These are phyloP conservation scores for Citrus cavaleriei DNA, from an alignment of 345 rosid species.

Conservation along the genomic window DNA sequence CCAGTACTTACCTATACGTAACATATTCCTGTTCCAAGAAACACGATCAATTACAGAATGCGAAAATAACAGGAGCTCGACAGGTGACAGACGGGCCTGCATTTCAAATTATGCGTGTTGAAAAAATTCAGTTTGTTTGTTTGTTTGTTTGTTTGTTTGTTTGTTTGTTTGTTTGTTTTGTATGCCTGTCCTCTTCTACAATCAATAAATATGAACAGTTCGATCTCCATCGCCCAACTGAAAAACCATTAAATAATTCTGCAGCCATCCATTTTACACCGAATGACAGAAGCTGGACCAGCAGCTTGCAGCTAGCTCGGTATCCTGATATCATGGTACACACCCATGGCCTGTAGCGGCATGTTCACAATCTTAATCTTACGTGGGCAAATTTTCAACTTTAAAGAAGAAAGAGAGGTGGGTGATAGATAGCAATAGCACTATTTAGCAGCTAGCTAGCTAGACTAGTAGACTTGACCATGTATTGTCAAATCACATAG, in stretches of 20 bases:
- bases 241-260: background rate
- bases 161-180: no score
- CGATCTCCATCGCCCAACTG: background rate
- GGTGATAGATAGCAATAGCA: background rate
- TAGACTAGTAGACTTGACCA: background rate
- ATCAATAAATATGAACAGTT: background rate
- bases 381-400: background rate
- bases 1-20: no score
- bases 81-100: no score
- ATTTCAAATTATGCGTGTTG: no score
- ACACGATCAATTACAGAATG: no score
- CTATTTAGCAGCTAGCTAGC: background rate
- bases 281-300: background rate
- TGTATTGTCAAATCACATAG: constrained; percentile 55
- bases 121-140: no score
- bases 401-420: constrained; percentile 14
- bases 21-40: no score
- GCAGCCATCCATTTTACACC: background rate
- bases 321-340: no score
- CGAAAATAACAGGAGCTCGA: no score
- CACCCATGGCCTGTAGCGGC: background rate
- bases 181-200: no score
- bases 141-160: no score
- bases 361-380: background rate
- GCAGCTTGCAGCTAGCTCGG: background rate